Evolutionary conservation across 2,329 filamentous ascomycete species (phyloP), one percentile per base, ranked within the genome.

Genomic region (Talaromyces rugulosus): DNA sequence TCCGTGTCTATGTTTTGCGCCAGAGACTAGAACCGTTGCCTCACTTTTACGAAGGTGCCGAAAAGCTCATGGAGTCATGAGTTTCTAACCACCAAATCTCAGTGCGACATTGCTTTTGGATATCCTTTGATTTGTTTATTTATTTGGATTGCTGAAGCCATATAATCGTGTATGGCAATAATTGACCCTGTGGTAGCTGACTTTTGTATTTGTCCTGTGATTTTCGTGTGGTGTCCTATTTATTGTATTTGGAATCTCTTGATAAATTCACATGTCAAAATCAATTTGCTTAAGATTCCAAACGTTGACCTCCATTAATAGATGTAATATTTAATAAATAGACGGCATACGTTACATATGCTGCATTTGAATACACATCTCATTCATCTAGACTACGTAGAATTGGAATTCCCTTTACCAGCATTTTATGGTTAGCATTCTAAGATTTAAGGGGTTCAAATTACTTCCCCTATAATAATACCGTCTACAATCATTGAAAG

Each of bases 1-100:
- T 78, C 68, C 70, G 71, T 0, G 72, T 74, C 23, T 77, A 74
- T 73, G 55, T 77, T 12, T 67, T 78, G 6, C 70, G 75, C n/a
- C 72, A 72, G 61, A 74, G 73, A 50, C 64, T 75, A 7, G 67
- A 72, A 58, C 74, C 74, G 23, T 50, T 76, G 53, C 71, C 71
- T 18, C 68, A 66, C 28, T 71, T 77, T 58, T 77, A 77, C 50
- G 66, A 72, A 40, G 67, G 69, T 12, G 68, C 66, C 2, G 72
- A 73, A 58, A 63, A 59, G 50, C 63, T 65, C 50, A 62, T 59
- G 50, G 63, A 65, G 23, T 63, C 63, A 44, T 65, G 53, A 60
- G 27, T 14, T 28, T 44, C 14, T 52, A 16, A 16, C 27, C 14
- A 7, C 31, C 14, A 23, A 8, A 23, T 28, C 9, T 51, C 16